Percentiles rank a stretch among this genome's conserved stretches.
These are phyloP conservation scores for Xylariaceae sp. DNA, from an alignment of 2,329 filamentous ascomycete species.

Conservation along the genomic window DNA sequence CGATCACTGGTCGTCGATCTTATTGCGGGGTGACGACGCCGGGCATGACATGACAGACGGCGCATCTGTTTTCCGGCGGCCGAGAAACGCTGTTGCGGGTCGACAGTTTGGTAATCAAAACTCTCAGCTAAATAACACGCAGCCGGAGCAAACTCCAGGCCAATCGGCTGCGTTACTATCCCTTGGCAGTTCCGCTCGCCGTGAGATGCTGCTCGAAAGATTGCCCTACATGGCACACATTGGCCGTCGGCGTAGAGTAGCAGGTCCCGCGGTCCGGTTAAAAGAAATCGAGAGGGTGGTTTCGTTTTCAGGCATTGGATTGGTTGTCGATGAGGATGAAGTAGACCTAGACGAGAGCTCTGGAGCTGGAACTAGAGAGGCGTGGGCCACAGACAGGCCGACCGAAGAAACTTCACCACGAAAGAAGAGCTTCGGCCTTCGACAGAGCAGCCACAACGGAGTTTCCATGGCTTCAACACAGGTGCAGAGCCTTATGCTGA, in stretches of 20 bases:
- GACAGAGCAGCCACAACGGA: slow-evolving; percentile 36
- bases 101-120: slow-evolving; percentile 15
- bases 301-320: slow-evolving; percentile 57
- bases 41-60: slow-evolving; percentile 41
- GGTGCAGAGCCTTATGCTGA: slow-evolving; percentile 66
- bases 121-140: slow-evolving; percentile 21
- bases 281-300: slow-evolving; percentile 65
- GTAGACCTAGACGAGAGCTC: slow-evolving; percentile 40
- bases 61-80: slow-evolving; percentile 47
- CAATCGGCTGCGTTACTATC: slow-evolving; percentile 45
- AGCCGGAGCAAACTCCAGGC: slow-evolving; percentile 26
- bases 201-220: slow-evolving; percentile 76
- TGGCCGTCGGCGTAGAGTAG: slow-evolving; percentile 40
- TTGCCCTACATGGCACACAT: slow-evolving; percentile 81
- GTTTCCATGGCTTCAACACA: slow-evolving; percentile 24
- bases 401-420: slow-evolving; percentile 50
- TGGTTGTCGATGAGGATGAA: slow-evolving; percentile 30
- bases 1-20: slow-evolving; percentile 61
- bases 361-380: slow-evolving; percentile 42
- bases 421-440: slow-evolving; percentile 39
- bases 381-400: slow-evolving; percentile 60
- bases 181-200: slow-evolving; percentile 61
- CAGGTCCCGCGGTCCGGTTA: slow-evolving; percentile 36
- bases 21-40: slow-evolving; percentile 52
- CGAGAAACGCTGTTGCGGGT: slow-evolving; percentile 30